phyloP scores from a whole-genome alignment of 1,139 yeast species.

The Tardiomyces depauwii region DNA sequence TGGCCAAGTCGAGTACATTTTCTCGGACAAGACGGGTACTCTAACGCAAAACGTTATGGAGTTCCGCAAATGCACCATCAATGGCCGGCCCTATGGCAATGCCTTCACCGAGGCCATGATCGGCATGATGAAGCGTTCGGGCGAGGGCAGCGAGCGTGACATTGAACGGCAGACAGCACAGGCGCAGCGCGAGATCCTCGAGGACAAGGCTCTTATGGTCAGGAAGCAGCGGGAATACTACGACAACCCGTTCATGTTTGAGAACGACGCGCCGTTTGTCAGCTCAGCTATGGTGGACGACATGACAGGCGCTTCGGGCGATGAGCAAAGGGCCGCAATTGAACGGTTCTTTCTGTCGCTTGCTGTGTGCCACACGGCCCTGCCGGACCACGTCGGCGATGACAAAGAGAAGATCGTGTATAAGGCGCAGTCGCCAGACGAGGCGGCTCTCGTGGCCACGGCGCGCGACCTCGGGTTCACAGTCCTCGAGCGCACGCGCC shows the following conservation, averaged over 20 bases:
- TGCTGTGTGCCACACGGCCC: constrained; percentile 86
- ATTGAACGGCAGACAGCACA: constrained; percentile 44
- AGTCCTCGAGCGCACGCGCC: constrained; percentile 62
- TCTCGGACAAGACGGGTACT: constrained; percentile 96
- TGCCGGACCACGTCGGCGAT: constrained; percentile 40
- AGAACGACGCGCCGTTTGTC: constrained; percentile 63
- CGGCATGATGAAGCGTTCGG: constrained; percentile 79
- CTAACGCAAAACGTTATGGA: constrained; percentile 96
- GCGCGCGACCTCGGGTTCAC: constrained; percentile 89
- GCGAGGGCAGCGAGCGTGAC: constrained; percentile 37
- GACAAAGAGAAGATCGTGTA: constrained; percentile 36
- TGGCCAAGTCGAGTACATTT: constrained; percentile 92
- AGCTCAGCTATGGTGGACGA: constrained; percentile 30
- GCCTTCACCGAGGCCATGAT: constrained; percentile 95
- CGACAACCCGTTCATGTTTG: constrained; percentile 47
- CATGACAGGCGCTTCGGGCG: constrained; percentile 34
- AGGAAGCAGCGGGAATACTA: constrained; percentile 35
- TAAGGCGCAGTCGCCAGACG: constrained; percentile 98
- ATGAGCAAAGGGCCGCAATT: constrained; percentile 48
- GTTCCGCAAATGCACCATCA: constrained; percentile 81
- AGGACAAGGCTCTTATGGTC: constrained; percentile 57
- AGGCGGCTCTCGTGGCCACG: constrained; percentile 85
- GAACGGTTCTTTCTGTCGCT: constrained; percentile 60
- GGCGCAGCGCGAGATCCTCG: constrained; percentile 29
- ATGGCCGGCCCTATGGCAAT: constrained; percentile 77